These are phyloP conservation scores for Fusarium dlaminii DNA, from an alignment of 2,329 filamentous ascomycete species.

Conservation along the genomic window DNA sequence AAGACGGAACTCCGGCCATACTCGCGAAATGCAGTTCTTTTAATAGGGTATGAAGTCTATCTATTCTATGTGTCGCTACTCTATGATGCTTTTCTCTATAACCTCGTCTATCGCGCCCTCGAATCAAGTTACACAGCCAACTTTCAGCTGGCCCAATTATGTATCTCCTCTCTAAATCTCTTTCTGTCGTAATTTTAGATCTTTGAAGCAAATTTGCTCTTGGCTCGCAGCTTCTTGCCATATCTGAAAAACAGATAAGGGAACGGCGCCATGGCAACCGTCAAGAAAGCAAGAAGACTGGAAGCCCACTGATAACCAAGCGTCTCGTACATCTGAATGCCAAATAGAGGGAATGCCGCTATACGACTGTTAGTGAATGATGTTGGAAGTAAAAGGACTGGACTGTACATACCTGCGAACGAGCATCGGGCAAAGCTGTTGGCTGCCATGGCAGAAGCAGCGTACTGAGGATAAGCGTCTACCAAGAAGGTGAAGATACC, in stretches of 20 bases:
- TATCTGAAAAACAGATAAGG: slow-evolving; percentile 36
- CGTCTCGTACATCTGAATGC: slow-evolving; percentile 32
- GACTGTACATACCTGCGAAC: slow-evolving; percentile 9
- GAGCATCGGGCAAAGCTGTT: slow-evolving; percentile 35
- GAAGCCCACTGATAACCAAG: slow-evolving; percentile 34
- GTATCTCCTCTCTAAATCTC: not conserved
- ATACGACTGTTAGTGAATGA: accelerated
- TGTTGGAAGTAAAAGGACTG: accelerated
- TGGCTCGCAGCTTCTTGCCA: slow-evolving; percentile 23
- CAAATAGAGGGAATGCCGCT: slow-evolving; percentile 29
- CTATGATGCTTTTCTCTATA: not conserved
- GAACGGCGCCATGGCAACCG: slow-evolving; percentile 29
- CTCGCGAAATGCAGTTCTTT: not conserved
- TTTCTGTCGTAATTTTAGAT: not conserved
- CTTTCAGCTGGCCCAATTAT: not conserved
- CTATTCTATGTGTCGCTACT: not conserved
- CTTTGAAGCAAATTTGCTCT: slow-evolving; percentile 25
- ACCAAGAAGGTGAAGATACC: slow-evolving; percentile 35
- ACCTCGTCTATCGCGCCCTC: not conserved
- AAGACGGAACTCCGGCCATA: accelerated
- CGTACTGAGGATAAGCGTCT: slow-evolving; percentile 32
- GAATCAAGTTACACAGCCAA: no score
- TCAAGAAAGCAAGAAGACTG: slow-evolving; percentile 30
- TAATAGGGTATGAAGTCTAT: not conserved
- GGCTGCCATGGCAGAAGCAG: slow-evolving; percentile 34